Conservation (phyloP, 805 yeast genomes). For the Kluyveromyces starmeri region DNA sequence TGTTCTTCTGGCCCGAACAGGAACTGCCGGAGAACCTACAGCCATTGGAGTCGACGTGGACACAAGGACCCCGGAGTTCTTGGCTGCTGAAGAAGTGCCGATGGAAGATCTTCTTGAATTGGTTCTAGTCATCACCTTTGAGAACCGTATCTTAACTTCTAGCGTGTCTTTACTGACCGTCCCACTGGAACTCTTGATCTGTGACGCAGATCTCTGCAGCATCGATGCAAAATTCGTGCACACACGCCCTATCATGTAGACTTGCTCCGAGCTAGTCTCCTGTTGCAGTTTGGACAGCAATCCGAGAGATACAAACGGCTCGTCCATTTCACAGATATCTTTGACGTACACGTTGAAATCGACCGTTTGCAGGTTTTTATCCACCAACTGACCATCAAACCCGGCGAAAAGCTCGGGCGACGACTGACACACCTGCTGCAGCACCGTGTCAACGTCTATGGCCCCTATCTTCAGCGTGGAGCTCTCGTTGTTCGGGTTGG, state of each 20-base stretch:
- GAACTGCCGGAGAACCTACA: not conserved
- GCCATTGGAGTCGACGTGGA: not conserved
- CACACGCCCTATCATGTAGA: conserved; percentile 27
- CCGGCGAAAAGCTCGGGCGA: conserved; percentile 26
- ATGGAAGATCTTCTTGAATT: conserved; percentile 10
- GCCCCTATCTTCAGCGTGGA: conserved; percentile 22
- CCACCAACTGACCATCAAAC: conserved; percentile 16
- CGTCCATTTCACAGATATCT: conserved; percentile 28
- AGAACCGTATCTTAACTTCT: conserved; percentile 27
- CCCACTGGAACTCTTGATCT: not conserved
- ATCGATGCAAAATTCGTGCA: conserved; percentile 29
- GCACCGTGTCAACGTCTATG: conserved; percentile 18
- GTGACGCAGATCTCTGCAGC: conserved; percentile 17
- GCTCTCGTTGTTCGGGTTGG: conserved; percentile 16
- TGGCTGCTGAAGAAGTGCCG: not conserved
- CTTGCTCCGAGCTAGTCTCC: conserved; percentile 8
- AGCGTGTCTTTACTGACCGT: conserved; percentile 19
- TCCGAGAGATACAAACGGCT: conserved; percentile 30
- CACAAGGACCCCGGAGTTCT: not conserved
- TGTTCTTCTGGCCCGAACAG: not conserved
- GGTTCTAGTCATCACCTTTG: conserved; percentile 17
- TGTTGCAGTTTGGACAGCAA: conserved; percentile 26
- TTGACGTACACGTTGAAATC: conserved; percentile 26
- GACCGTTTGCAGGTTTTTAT: conserved; percentile 6
- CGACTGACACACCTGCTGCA: conserved; percentile 24